These are phyloP conservation scores for Astrephomene gubernaculifera DNA, from an alignment of 139 green algal genomes.

Conservation along the genomic window DNA sequence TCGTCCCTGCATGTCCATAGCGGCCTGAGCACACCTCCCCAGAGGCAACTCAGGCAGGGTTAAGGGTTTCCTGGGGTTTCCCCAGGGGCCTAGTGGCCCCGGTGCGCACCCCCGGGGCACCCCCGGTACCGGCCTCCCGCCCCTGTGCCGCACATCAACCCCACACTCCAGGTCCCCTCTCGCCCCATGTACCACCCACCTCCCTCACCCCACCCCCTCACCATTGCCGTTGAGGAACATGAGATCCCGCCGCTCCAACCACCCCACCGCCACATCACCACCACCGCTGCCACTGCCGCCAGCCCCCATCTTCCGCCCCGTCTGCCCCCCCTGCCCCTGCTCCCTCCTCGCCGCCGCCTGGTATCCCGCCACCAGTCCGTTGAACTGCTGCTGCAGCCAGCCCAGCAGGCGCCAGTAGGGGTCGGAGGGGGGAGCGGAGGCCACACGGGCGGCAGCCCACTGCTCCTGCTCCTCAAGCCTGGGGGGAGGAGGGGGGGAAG, in stretches of 20 bases:
- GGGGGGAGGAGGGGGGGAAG: background rate
- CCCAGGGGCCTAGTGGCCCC: too few relatives aligned
- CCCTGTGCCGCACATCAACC: background rate
- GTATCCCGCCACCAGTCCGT: slow-evolving; percentile 77
- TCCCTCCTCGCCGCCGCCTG: slow-evolving; percentile 20
- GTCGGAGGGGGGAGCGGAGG: background rate
- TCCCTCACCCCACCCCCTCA: background rate
- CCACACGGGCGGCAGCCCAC: slow-evolving; percentile 55
- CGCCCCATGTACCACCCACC: background rate
- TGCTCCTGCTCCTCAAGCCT: slow-evolving; percentile 71
- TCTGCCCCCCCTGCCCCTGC: background rate
- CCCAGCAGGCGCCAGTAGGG: slow-evolving; percentile 61
- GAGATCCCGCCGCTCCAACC: slow-evolving; percentile 63
- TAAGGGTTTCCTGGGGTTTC: too few relatives aligned
- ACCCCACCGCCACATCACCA: slow-evolving; percentile 31
- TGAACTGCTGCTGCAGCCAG: slow-evolving; percentile 69
- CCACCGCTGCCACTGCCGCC: background rate
- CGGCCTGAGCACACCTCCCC: too few relatives aligned
- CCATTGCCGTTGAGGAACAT: slow-evolving; percentile 79
- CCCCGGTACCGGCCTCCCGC: background rate
- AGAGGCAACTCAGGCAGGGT: too few relatives aligned
- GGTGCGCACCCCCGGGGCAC: too few relatives aligned
- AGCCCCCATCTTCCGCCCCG: background rate
- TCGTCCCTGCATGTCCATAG: too few relatives aligned
- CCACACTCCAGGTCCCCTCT: too few relatives aligned